Percentiles rank a stretch among this genome's conserved stretches.
Evolutionary conservation across 805 yeast species (phyloP).

Genomic region (Candida chauliodis): DNA sequence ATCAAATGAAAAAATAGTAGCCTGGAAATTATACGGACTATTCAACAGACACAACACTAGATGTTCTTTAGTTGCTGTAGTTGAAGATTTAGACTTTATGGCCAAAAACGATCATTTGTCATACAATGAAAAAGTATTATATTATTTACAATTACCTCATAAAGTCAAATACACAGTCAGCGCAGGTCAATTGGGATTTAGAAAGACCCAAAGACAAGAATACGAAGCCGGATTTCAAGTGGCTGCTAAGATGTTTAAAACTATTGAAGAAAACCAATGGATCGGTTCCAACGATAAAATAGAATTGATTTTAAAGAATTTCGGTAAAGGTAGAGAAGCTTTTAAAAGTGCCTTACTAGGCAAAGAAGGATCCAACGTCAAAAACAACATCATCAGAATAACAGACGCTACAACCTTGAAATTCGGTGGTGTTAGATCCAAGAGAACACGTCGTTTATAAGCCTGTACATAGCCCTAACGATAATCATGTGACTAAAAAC

Average conservation of each 20-base stretch:
- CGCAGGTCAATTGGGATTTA: slow-evolving; percentile 86
- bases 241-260: slow-evolving; percentile 64
- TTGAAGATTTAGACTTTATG: slow-evolving; percentile 58
- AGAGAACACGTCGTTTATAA: slow-evolving; percentile 72
- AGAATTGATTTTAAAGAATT: slow-evolving; percentile 75
- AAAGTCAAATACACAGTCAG: slow-evolving; percentile 63
- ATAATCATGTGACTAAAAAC: not conserved
- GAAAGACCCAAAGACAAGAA: slow-evolving; percentile 85
- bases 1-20: slow-evolving; percentile 38
- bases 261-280: slow-evolving; percentile 60
- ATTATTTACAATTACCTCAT: slow-evolving; percentile 77
- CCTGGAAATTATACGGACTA: slow-evolving; percentile 70
- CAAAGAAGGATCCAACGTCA: slow-evolving; percentile 74
- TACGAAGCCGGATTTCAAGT: slow-evolving; percentile 92
- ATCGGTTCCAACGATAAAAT: slow-evolving; percentile 53
- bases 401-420: slow-evolving; percentile 79
- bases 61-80: slow-evolving; percentile 68
- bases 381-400: slow-evolving; percentile 64
- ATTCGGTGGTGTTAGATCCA: slow-evolving; percentile 90
- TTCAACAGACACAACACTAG: slow-evolving; percentile 84
- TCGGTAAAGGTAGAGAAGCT: slow-evolving; percentile 88
- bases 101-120: slow-evolving; percentile 52
- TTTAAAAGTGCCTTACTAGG: slow-evolving; percentile 82
- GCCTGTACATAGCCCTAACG: slow-evolving; percentile 1
- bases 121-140: slow-evolving; percentile 68